Base-by-base conservation (phyloP, 495 filamentous ascomycete genomes). In the Pseudoneurospora amorphoporcata region DNA sequence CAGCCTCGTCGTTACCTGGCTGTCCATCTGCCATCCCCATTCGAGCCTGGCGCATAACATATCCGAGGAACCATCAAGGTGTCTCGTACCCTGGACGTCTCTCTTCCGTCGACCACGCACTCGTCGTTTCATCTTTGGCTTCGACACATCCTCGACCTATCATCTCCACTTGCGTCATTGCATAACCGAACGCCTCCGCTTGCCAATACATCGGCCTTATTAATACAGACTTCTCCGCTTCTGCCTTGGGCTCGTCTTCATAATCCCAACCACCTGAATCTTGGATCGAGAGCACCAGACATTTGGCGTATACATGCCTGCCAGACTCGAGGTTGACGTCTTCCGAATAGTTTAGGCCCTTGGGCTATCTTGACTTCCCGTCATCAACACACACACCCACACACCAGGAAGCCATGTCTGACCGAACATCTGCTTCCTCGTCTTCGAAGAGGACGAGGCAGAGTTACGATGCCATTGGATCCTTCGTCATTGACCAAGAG, bases 401-500 rank as follows among this genome's bases (percentile, higher is more conserved):
- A 72, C 72, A 77, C 76, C 84, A 82, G 83, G 84, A 77, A 81
- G 82, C 77, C 79, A 86, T 86, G 84, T 80, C 83, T 39, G 81
- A 83, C 69, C 84, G 83, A 76, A 42, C 73, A 14, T 70, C 77
- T 72, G 72, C 73, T 40, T 72, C 78, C 69, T 79, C 75, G 68
- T 78, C 81, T 65, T 82, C 81, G 75, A 80, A 80, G 77, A 79
- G 81, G 70, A 65, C 74, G 68, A 82, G 74, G 77, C 73, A 78
- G 45, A 69, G 84, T 75, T 90, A 92, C 73, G 87, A 90, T 85
- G 81, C 88, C 58, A 88, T 97, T 77, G 94, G 94, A 58, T 86
- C 87, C 72, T 98, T 94, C 79, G 86, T 86, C 73, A 87, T 93
- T 76, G 86, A 92, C 73, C 89, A 91, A 70, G 91, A 97, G 83